phyloP scores from a whole-genome alignment of 352 stramenopile species.

The Globisporangium nagaii region DNA sequence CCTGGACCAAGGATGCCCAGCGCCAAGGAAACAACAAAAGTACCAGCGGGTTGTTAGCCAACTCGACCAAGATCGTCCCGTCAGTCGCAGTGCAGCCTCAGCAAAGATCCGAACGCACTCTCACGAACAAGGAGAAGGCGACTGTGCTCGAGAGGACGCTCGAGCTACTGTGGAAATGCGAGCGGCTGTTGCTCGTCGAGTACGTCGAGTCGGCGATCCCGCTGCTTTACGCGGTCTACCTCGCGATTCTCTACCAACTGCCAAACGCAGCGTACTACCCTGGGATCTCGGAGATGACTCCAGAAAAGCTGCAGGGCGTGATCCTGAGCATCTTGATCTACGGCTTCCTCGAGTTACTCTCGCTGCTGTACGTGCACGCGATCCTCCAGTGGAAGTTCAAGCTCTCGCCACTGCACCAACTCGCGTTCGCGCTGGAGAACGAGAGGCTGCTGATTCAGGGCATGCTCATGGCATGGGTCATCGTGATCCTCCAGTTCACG shows the following conservation, averaged over 20 bases:
- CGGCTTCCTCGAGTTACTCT: not conserved
- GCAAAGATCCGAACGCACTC: not conserved
- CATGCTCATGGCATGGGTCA: not conserved
- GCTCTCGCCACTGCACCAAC: not conserved
- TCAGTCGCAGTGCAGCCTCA: not conserved
- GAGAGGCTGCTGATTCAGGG: slow-evolving; percentile 4
- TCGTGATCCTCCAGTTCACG: not conserved
- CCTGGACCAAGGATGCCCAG: not conserved
- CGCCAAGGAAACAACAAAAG: too few relatives aligned
- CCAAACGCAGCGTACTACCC: slow-evolving; percentile 11
- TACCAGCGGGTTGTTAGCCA: not conserved
- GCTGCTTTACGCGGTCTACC: not conserved
- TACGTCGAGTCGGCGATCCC: slow-evolving; percentile 7
- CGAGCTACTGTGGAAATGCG: not conserved
- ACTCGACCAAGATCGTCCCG: not conserved
- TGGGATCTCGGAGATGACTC: not conserved
- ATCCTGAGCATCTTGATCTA: slow-evolving; percentile 1
- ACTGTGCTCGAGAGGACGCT: not conserved
- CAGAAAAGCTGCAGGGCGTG: not conserved
- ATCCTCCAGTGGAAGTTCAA: not conserved
- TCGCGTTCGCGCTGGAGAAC: slow-evolving; percentile 5
- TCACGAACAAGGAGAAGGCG: not conserved
- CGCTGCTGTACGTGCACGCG: not conserved
- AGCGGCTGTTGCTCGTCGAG: slow-evolving; percentile 3
- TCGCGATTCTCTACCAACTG: not conserved